Percentiles rank a stretch among this genome's conserved stretches.
Evolutionary conservation across 768 basidiomycete genomes (phyloP).

Genomic region (Mycena venus): DNA sequence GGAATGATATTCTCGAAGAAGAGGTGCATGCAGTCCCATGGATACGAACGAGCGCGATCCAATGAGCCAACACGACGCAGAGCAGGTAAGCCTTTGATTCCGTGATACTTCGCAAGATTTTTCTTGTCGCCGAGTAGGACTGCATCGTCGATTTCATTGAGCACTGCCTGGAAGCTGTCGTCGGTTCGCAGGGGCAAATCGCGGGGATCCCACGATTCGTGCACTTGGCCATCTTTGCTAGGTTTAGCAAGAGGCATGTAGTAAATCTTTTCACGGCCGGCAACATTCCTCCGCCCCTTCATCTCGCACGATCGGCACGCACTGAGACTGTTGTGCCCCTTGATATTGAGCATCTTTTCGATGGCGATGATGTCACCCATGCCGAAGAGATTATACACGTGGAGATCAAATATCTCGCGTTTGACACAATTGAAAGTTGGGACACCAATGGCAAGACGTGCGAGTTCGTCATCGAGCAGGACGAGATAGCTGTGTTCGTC

Average conservation of each 20-base stretch:
- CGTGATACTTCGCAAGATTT: too few species aligned
- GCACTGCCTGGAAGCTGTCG: conserved; percentile 41
- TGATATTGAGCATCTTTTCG: conserved; percentile 46
- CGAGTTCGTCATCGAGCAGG: not conserved
- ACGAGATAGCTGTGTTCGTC: too few species aligned
- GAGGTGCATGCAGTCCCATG: conserved; percentile 64
- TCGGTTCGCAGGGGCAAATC: conserved; percentile 50
- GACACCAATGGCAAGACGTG: not conserved
- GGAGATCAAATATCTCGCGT: conserved; percentile 43
- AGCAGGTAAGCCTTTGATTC: conserved; percentile 43
- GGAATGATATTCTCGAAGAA: too few species aligned
- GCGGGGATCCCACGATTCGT: conserved; percentile 28
- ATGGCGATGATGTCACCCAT: conserved; percentile 50
- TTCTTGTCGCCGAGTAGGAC: too few species aligned
- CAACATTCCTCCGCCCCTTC: too few species aligned
- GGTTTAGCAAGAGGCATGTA: too few species aligned
- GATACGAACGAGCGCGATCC: conserved; percentile 46
- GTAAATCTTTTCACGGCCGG: too few species aligned
- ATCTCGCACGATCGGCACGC: too few species aligned
- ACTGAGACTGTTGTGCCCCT: conserved; percentile 52
- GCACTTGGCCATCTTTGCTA: too few species aligned
- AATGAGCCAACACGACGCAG: conserved; percentile 42
- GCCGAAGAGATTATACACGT: conserved; percentile 42
- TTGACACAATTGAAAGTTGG: conserved; percentile 33
- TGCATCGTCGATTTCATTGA: conserved; percentile 39